Evolutionary conservation across 2,329 filamentous ascomycete genomes (phyloP), one percentile per base, ranked within the genome.

Genomic region (Torrubiella hemipterigena): DNA sequence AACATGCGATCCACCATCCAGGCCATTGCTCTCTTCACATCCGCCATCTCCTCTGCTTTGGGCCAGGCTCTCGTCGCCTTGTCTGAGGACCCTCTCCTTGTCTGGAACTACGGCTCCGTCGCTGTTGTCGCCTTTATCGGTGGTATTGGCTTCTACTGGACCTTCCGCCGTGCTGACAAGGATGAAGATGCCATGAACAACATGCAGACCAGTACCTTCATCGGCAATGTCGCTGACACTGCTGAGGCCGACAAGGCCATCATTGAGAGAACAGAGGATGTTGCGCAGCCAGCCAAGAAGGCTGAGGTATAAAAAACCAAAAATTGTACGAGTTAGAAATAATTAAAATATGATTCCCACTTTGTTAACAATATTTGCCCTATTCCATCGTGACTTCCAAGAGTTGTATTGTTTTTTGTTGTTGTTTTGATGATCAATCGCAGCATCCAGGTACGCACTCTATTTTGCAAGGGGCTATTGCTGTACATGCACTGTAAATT

Each of bases 1-100:
- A 84, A 82, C 56, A 85, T 86, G 80, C 68, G 77, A 5, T 78
- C 74, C 15, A 65, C 84, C 32, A 75, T 86, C 11, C 65, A 67
- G 42, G 69, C 73, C 6, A 63, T 84, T 32, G 71, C 71, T 30
- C 67, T 82, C 30, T 79, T 84, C 56, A 78, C 72, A 58, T 74
- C 68, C 25, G 77, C 79, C 30, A 69, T 84, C 45, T 72, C 74
- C 7, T 63, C 74, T 23, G 78, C 78, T 21, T 58, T 85, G 15
- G 74, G 75, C 1, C 75, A 84, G 54, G 78, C 58, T 6, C 51
- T 61, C 17, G 49, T 50, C 14, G 44, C 46, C 16, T 49, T 63
- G 17, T 49, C 57, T 16, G 46, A 46, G 8, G 77, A 85, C 44
- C 80, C 80, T 2, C 55, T 80, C 10, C 60, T 85, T 4, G 66